Base-by-base conservation (phyloP, 164 flowering plant species). In the Kalanchoe fedtschenkoi region DNA sequence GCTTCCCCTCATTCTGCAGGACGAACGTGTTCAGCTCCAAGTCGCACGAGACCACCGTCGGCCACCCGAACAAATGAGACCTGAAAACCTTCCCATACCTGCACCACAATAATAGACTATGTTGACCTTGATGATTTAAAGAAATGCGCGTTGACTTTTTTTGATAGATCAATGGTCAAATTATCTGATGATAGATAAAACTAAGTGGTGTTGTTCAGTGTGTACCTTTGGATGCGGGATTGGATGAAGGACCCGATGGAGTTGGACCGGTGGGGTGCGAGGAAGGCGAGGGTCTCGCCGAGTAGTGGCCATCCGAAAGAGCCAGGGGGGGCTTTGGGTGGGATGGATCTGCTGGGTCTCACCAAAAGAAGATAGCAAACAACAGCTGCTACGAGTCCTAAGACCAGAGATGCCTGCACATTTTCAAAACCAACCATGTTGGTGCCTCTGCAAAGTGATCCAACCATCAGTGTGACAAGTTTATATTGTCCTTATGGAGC, bases 51-150 rank as follows among this genome's bases (percentile, higher is more conserved):
- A 89, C 84, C 30, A 89, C 79, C 21, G 97, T 77, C 22, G 79
- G 80, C 2, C 68, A 69, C 5, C 90, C 87, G 63, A 87, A 87
- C 43, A 90, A 71, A 72, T 87, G 86, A 0, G 97, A 81, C 38
- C 75, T 83, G 76, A 90, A 88, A 14, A 90, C 75, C 58, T 58
- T 85, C 29, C 97, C 97, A 58, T 87, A 81, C 72, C 96, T 89
- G 70, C 26, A 53, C 8, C 32, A 55, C 53, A 61, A 60, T 41
- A 33, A 21, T 3, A 53, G 11, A 37, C 30, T 30, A 17, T 28
- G 22, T 14, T 17, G 9, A 55, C 10, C 26, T 22, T 2, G 30
- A 55, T 19, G n/a, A 42, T 13, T 13, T 1, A 13, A 13, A 2
- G 2, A 42, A 42, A 13, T 5, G n/a, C n/a, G n/a, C n/a, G n/a